Evolutionary conservation across 306 rosid species (phyloP).

Genomic region (Vigna mungo): DNA sequence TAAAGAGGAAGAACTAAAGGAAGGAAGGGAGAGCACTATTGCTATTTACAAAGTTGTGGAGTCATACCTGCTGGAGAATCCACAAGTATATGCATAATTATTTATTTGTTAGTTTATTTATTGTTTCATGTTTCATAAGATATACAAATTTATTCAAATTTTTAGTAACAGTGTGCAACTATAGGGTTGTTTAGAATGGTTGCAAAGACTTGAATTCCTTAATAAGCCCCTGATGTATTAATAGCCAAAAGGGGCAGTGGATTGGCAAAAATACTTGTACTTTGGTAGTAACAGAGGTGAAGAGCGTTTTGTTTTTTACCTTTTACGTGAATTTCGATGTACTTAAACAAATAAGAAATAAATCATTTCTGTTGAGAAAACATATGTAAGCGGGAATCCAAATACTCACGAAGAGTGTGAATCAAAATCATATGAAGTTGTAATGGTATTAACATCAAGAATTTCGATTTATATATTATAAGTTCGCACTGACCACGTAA

Average conservation of each 20-base stretch:
- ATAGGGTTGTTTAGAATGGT: slow-evolving; percentile 37
- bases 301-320: background rate
- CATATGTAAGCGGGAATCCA: background rate
- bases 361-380: background rate
- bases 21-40: slow-evolving; percentile 73
- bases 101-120: slow-evolving; percentile 21
- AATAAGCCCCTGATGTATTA: slow-evolving; percentile 26
- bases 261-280: slow-evolving; percentile 45
- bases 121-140: slow-evolving; percentile 23
- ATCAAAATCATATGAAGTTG: background rate
- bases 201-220: slow-evolving; percentile 34
- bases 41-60: slow-evolving; percentile 72
- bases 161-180: slow-evolving; percentile 14
- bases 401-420: no score
- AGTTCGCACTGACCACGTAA: background rate
- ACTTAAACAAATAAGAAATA: background rate
- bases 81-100: slow-evolving; percentile 60
- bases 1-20: slow-evolving; percentile 68
- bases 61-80: slow-evolving; percentile 69
- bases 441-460: slow-evolving; percentile 15
- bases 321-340: background rate
- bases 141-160: slow-evolving; percentile 40
- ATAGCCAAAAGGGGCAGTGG: slow-evolving; percentile 28
- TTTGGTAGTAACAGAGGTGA: slow-evolving; percentile 30
- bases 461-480: background rate